Evolutionary conservation across 1,284 basidiomycete genomes (phyloP).

Genomic region (Rhodotorula sp.): DNA sequence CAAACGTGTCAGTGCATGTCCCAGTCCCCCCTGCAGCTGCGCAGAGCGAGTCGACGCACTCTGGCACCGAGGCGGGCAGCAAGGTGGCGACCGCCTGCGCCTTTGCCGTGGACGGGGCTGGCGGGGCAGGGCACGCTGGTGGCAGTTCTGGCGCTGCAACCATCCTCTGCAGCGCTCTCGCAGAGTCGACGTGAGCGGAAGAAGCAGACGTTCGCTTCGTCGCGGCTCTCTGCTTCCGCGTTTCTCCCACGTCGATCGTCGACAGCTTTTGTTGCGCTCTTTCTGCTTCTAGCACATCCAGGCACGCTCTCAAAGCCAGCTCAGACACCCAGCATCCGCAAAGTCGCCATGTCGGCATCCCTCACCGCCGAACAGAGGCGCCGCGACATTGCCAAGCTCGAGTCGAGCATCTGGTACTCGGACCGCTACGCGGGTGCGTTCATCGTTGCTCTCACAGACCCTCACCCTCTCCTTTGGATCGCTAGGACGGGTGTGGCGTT

Average conservation of each 20-base stretch:
- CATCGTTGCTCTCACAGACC: not conserved
- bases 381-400: slow-evolving; percentile 28
- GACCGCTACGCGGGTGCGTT: slow-evolving; percentile 1
- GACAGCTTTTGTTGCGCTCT: too few relatives aligned
- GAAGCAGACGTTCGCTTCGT: too few relatives aligned
- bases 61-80: slow-evolving; percentile 38
- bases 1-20: not conserved
- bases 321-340: not conserved
- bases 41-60: slow-evolving; percentile 12
- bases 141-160: not conserved
- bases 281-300: not conserved
- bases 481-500: not conserved
- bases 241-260: not conserved
- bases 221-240: not conserved
- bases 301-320: not conserved
- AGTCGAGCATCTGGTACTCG: slow-evolving; percentile 24
- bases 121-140: not conserved
- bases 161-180: not conserved
- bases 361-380: slow-evolving; percentile 17
- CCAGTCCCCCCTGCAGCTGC: not conserved
- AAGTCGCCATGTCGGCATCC: not conserved
- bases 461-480: not conserved
- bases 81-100: slow-evolving; percentile 29
- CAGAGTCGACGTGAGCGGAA: not conserved
- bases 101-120: not conserved